A percentile compares a stretch with the other conserved stretches of the same genome.
These are phyloP conservation scores for Voacanga thouarsii DNA, from an alignment of 257 asterid species.

Conservation along the genomic window DNA sequence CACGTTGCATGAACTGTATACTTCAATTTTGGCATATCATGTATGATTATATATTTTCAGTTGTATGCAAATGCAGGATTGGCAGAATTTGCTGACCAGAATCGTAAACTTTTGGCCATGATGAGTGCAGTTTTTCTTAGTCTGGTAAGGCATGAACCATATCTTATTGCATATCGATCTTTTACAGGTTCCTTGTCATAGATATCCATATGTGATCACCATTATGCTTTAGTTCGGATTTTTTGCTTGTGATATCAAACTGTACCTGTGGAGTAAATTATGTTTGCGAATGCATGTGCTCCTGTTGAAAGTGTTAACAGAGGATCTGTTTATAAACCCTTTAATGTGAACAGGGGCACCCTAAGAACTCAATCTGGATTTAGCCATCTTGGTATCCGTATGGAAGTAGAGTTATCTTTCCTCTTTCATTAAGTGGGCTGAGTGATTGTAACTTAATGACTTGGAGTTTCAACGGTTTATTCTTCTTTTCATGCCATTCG, in stretches of 20 bases:
- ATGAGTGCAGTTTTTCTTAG: constrained; percentile 73
- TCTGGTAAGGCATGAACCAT: constrained; percentile 50
- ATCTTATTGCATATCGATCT: not conserved
- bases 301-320: not conserved
- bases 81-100: constrained; percentile 65
- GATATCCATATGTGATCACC: not conserved
- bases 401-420: not conserved
- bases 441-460: too few species aligned
- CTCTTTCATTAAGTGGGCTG: not conserved
- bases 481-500: too few species aligned
- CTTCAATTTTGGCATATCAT: not conserved
- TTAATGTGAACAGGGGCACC: not conserved
- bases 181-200: not conserved
- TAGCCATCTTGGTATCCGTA: not conserved
- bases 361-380: not conserved
- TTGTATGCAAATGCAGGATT: constrained; percentile 46
- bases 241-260: not conserved
- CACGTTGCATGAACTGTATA: not conserved
- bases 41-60: not conserved
- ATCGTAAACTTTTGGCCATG: constrained; percentile 66
- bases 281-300: not conserved
- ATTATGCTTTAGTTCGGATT: not conserved
- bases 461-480: too few species aligned
- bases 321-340: not conserved
- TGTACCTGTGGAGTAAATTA: not conserved